phyloP scores from a whole-genome alignment of 192 early-diverging fungal species.

The Endogone sp. region DNA sequence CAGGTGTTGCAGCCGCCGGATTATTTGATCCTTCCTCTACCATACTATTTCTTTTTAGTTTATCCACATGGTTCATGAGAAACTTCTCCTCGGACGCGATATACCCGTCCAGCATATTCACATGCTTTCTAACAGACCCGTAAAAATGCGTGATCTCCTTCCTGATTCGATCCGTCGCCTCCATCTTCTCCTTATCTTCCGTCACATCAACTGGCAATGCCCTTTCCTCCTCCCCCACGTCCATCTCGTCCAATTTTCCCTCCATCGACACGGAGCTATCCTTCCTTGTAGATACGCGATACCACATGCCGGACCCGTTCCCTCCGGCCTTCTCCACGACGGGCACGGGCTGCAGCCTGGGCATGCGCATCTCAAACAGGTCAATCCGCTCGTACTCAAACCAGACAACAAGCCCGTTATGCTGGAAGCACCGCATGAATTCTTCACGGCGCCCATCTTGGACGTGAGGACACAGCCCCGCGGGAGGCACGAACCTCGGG shows the following conservation, averaged over 20 bases:
- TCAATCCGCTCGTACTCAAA: conserved; percentile 69
- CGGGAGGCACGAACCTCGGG: conserved; percentile 44
- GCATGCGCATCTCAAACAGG: conserved; percentile 65
- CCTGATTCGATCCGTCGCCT: conserved; percentile 18
- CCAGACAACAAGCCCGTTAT: conserved; percentile 63
- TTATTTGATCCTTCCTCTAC: too few species aligned
- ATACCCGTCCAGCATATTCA: conserved; percentile 34
- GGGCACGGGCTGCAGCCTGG: conserved; percentile 45
- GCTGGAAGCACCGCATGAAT: conserved; percentile 73
- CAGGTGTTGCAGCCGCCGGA: background rate
- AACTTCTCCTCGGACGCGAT: conserved; percentile 27
- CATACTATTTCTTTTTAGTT: conserved; percentile 6
- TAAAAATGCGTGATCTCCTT: conserved; percentile 46
- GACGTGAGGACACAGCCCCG: conserved; percentile 46
- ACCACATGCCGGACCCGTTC: too few species aligned
- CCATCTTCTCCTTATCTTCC: background rate
- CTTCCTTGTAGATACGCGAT: too few species aligned
- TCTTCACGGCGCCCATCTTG: conserved; percentile 17
- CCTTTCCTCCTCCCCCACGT: background rate
- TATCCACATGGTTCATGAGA: conserved; percentile 15
- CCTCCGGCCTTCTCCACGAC: background rate
- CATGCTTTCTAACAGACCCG: conserved; percentile 36
- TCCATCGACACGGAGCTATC: background rate
- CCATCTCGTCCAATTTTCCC: background rate
- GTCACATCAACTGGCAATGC: background rate